Conservation (phyloP, 108 stramenopile species). For the Nitzschia palea region DNA sequence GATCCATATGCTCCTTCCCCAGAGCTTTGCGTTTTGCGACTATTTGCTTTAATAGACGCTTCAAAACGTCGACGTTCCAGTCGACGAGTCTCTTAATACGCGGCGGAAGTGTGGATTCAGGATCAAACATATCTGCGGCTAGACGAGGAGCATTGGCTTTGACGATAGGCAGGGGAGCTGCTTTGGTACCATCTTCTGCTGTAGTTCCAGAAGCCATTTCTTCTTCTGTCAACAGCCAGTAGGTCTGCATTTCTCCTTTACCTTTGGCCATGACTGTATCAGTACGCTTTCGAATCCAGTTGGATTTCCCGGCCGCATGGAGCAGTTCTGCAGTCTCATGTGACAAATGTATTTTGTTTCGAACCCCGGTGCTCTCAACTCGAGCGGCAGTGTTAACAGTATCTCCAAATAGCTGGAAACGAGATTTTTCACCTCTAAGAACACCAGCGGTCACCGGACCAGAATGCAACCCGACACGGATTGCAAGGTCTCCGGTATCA, state of each 20-base stretch:
- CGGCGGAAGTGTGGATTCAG: conserved; percentile 16
- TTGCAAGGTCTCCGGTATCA: conserved; percentile 38
- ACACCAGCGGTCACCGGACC: conserved; percentile 68
- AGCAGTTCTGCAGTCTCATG: conserved; percentile 54
- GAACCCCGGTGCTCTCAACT: conserved; percentile 57
- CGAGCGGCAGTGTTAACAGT: conserved; percentile 68
- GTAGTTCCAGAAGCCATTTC: neutral
- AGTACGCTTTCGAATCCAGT: conserved; percentile 47
- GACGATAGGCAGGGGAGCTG: conserved; percentile 6
- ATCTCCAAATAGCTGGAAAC: conserved; percentile 72
- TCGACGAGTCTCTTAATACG: conserved; percentile 24
- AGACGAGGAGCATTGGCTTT: conserved; percentile 12
- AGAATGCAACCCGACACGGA: conserved; percentile 58
- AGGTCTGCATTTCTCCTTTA: conserved; percentile 65
- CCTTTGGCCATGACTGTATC: conserved; percentile 54
- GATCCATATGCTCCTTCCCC: conserved; percentile 1
- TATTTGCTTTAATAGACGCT: conserved; percentile 23
- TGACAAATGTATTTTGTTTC: conserved; percentile 48
- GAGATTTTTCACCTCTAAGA: conserved; percentile 47
- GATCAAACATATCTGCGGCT: conserved; percentile 4
- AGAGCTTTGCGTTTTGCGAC: conserved; percentile 1
- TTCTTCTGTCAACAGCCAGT: conserved; percentile 36
- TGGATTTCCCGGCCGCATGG: conserved; percentile 27
- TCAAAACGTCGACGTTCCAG: conserved; percentile 38
- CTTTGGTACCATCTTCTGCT: neutral